Percentiles rank a stretch among this genome's conserved stretches.
Conservation (phyloP, 2,329 filamentous ascomycete species). For the Epichloe uncinata region DNA sequence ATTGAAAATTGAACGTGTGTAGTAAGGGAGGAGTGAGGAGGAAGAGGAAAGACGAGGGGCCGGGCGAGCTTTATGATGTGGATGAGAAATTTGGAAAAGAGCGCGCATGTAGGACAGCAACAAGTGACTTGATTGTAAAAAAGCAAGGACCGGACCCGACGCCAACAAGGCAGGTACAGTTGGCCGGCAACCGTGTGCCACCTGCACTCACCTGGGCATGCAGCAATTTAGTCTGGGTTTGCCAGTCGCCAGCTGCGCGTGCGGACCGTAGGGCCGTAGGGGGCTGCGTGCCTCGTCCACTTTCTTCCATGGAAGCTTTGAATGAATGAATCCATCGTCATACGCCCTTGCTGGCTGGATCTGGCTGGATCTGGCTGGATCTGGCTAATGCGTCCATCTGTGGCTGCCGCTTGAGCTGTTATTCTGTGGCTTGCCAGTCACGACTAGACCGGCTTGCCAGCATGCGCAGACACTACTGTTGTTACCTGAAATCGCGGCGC, state of each 20-base stretch:
- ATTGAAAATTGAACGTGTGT: background rate
- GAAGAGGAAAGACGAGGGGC: background rate
- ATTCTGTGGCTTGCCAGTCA: background rate
- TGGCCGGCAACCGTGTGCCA: conserved; percentile 6
- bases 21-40: background rate
- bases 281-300: background rate
- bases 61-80: conserved; percentile 5
- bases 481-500: too few relatives aligned
- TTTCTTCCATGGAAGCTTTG: too few relatives aligned
- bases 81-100: background rate
- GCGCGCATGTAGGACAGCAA: background rate
- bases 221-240: too few relatives aligned
- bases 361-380: too few relatives aligned
- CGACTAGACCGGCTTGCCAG: background rate
- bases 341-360: background rate
- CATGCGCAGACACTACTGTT: too few relatives aligned
- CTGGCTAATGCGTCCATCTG: background rate
- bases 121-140: conserved; percentile 1
- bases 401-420: background rate
- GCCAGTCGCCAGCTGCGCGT: too few relatives aligned
- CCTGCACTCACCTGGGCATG: background rate
- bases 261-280: background rate
- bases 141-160: conserved; percentile 2
- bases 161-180: conserved; percentile 3
- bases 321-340: too few relatives aligned